A percentile compares a stretch with the other conserved stretches of the same genome.
Conservation (phyloP, 2,329 filamentous ascomycete species). For the Niveomyces coronatus region DNA sequence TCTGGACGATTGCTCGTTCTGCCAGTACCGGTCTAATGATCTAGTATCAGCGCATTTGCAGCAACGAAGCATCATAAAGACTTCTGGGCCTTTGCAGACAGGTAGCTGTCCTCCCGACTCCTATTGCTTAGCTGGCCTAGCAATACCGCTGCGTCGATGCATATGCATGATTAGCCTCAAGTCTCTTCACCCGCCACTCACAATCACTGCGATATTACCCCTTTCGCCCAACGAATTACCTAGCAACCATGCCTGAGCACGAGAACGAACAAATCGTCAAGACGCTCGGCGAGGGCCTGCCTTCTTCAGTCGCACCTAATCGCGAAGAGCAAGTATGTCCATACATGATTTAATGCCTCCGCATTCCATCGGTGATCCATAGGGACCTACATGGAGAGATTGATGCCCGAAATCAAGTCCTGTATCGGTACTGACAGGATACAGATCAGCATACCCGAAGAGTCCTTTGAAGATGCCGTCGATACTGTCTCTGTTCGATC, state of each 20-base stretch:
- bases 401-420: too few species aligned
- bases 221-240: background rate
- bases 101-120: background rate
- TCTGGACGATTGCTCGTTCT: too few species aligned
- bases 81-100: too few species aligned
- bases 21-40: too few species aligned
- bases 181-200: conserved; percentile 1
- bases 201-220: background rate
- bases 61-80: too few species aligned
- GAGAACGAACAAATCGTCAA: conserved; percentile 10
- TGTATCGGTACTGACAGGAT: conserved; percentile 12
- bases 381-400: too few species aligned
- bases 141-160: conserved; percentile 4
- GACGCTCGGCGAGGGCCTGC: conserved; percentile 2
- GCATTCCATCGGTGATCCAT: too few species aligned
- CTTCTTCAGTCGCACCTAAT: conserved; percentile 1
- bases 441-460: conserved; percentile 22
- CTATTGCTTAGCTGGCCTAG: conserved; percentile 8
- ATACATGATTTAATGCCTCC: conserved; percentile 2
- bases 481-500: conserved; percentile 53
- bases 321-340: conserved; percentile 1
- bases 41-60: too few species aligned
- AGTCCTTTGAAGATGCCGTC: conserved; percentile 69
- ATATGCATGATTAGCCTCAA: conserved; percentile 4
- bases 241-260: conserved; percentile 14